These are phyloP conservation scores for Hortaea werneckii DNA, from an alignment of 2,329 filamentous ascomycete genomes.

Conservation along the genomic window DNA sequence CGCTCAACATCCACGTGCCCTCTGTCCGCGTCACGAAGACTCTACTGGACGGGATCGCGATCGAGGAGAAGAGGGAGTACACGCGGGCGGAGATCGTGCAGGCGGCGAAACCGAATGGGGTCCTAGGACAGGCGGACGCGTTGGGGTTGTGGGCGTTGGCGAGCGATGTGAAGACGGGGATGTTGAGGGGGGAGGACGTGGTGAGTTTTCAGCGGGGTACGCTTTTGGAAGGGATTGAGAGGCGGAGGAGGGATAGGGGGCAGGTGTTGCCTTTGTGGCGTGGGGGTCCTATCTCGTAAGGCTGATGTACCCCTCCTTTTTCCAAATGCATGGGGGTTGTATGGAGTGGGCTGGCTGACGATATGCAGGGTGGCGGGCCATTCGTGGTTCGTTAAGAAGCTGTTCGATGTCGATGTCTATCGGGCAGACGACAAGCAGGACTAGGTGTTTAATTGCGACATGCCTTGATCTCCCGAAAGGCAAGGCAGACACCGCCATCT, in stretches of 20 bases:
- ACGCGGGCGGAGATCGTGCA: constrained; percentile 18
- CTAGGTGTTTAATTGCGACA: constrained; percentile 7
- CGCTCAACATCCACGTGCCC: constrained; percentile 26
- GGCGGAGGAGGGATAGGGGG: constrained; percentile 19
- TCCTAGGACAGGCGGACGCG: constrained; percentile 18
- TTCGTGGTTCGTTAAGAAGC: constrained; percentile 23
- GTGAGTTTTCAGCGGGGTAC: constrained; percentile 23
- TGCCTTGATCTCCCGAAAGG: too few relatives aligned
- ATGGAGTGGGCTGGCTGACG: too few relatives aligned
- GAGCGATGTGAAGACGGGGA: constrained; percentile 21
- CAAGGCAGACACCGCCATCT: too few relatives aligned
- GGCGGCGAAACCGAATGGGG: constrained; percentile 11
- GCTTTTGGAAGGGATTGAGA: constrained; percentile 19
- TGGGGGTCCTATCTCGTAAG: constrained; percentile 25
- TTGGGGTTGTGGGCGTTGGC: constrained; percentile 26
- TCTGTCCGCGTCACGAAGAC: constrained; percentile 19
- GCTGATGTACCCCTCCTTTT: not conserved
- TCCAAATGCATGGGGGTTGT: not conserved
- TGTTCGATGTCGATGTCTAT: constrained; percentile 26
- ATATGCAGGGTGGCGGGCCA: constrained; percentile 18
- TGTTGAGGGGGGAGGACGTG: constrained; percentile 23
- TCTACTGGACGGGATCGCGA: constrained; percentile 20
- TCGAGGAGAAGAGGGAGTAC: constrained; percentile 23
- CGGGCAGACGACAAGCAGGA: constrained; percentile 14
- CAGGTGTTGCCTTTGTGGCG: constrained; percentile 28